A percentile compares a stretch with the other conserved stretches of the same genome.
These are phyloP conservation scores for Ganoderma leucocontextum DNA, from an alignment of 1,284 basidiomycete species.

Conservation along the genomic window DNA sequence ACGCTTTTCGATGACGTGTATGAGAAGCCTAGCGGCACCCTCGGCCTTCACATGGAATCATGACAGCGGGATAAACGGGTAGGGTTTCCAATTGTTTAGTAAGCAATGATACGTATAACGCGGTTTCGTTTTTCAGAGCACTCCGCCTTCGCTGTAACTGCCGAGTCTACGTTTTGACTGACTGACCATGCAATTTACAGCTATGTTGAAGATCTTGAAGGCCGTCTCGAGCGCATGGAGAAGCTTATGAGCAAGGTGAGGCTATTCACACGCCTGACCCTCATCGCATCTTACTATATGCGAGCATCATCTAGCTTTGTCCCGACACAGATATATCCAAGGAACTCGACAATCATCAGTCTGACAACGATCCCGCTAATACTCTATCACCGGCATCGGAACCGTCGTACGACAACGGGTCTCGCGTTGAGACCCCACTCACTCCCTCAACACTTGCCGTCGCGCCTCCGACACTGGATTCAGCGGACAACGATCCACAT, in stretches of 20 bases:
- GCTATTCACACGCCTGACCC: conserved; percentile 8
- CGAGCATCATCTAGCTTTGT: conserved; percentile 46
- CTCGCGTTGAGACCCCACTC: conserved; percentile 21
- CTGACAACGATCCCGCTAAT: neutral
- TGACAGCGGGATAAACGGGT: neutral
- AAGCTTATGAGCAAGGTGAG: conserved; percentile 64
- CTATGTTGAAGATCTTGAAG: conserved; percentile 78
- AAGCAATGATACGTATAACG: neutral
- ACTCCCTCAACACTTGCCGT: conserved; percentile 4
- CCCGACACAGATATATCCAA: conserved; percentile 50
- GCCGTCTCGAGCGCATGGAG: conserved; percentile 76
- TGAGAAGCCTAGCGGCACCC: neutral
- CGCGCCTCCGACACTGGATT: conserved; percentile 27
- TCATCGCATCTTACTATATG: neutral
- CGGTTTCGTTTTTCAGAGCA: neutral
- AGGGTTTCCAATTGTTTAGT: neutral
- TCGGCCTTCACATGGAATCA: neutral
- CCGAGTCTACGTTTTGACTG: neutral
- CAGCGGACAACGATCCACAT: neutral
- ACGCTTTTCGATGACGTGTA: neutral
- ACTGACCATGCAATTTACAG: conserved; percentile 40
- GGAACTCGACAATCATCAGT: conserved; percentile 37
- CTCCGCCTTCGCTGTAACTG: too few species aligned
- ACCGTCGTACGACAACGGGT: conserved; percentile 14
- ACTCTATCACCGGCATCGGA: conserved; percentile 35